A percentile compares a stretch with the other conserved stretches of the same genome.
phyloP scores from a whole-genome alignment of 306 rosid species.

The Cucumis cinereus region DNA sequence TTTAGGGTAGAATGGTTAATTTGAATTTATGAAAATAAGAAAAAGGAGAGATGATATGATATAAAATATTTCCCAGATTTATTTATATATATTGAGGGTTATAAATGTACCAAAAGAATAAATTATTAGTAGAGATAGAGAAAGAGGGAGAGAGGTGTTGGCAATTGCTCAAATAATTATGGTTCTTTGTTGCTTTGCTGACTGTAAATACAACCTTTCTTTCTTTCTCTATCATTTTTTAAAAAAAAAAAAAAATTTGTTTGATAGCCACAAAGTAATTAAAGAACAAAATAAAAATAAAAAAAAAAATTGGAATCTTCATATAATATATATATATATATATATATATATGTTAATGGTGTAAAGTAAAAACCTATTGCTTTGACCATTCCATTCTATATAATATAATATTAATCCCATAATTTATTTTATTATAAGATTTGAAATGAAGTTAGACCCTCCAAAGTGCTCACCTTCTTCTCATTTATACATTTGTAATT shows the following conservation, averaged over 20 bases:
- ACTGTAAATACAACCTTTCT: slow-evolving; percentile 29
- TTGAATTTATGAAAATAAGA: not conserved
- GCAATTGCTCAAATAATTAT: slow-evolving; percentile 26
- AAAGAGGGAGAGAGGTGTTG: slow-evolving; percentile 10
- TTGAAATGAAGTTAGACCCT: slow-evolving; percentile 25
- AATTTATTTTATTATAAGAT: not conserved
- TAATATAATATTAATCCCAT: not conserved
- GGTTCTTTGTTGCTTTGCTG: slow-evolving; percentile 32
- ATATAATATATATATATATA: not conserved
- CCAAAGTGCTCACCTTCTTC: slow-evolving; percentile 18
- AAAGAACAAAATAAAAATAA: slow-evolving; percentile 20
- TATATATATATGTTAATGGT: slow-evolving; percentile 19
- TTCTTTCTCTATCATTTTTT: slow-evolving; percentile 22
- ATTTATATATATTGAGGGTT: not conserved
- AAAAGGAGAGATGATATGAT: not conserved
- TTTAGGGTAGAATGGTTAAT: not conserved
- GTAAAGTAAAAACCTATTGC: not conserved
- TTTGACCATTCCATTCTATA: slow-evolving; percentile 48
- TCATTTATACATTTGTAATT: not conserved
- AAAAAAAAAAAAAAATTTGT: too few species aligned
- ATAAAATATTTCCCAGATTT: not conserved
- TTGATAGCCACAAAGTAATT: slow-evolving; percentile 26
- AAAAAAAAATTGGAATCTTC: slow-evolving; percentile 49
- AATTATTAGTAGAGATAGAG: not conserved
- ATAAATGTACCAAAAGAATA: not conserved